Conservation (phyloP, 2,329 filamentous ascomycete species). For the Penicillium sp. region DNA sequence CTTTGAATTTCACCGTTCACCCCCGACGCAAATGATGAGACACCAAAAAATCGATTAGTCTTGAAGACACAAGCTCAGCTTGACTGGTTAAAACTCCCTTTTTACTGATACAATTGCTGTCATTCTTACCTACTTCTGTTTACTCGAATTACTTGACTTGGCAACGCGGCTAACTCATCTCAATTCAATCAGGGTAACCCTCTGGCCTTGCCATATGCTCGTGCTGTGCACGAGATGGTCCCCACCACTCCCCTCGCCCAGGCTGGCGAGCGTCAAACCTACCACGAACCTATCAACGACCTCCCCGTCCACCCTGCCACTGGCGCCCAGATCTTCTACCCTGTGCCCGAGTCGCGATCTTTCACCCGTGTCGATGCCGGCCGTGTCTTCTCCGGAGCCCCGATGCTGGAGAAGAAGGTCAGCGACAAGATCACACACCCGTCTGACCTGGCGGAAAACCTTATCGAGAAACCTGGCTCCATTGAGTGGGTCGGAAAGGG, state of each 20-base stretch:
- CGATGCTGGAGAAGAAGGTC: constrained; percentile 36
- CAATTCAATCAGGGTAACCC: constrained; percentile 67
- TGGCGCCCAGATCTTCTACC: constrained; percentile 63
- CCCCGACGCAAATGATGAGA: constrained; percentile 64
- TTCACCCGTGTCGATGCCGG: constrained; percentile 70
- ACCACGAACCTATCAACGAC: constrained; percentile 68
- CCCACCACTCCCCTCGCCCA: constrained; percentile 63
- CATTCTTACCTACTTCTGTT: constrained; percentile 9
- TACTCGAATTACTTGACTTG: constrained; percentile 24
- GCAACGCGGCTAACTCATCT: constrained; percentile 11
- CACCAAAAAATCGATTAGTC: constrained; percentile 94
- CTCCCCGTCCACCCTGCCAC: constrained; percentile 62
- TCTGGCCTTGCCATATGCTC: constrained; percentile 75
- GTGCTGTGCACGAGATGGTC: constrained; percentile 78
- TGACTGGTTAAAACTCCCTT: constrained; percentile 67
- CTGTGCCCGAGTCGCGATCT: constrained; percentile 64
- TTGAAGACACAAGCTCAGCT: constrained; percentile 77
- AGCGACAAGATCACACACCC: constrained; percentile 26
- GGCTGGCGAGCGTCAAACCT: constrained; percentile 40
- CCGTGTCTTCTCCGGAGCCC: constrained; percentile 59
- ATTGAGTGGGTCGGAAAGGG: constrained; percentile 51
- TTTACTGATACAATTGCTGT: constrained; percentile 29
- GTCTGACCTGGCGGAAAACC: constrained; percentile 39
- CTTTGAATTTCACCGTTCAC: constrained; percentile 1
- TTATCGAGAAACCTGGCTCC: constrained; percentile 34